phyloP scores from a whole-genome alignment of 306 rosid species.

The Quillaja saponaria region DNA sequence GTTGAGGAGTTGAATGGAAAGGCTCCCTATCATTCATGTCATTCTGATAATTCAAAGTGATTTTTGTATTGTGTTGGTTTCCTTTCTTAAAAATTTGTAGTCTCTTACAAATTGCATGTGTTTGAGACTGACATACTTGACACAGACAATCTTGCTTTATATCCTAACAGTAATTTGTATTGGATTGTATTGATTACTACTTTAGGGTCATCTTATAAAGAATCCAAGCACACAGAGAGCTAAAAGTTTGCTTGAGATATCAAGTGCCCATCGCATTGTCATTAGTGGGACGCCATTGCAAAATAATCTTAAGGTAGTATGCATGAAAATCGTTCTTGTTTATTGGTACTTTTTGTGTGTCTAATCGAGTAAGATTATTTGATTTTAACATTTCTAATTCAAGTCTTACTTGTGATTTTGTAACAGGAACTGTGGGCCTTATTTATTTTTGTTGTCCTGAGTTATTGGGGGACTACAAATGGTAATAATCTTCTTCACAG shows the following conservation, averaged over 20 bases:
- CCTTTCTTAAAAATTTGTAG: too few species aligned
- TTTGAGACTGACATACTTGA: too few species aligned
- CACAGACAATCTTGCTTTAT: too few species aligned
- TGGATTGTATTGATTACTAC: too few species aligned
- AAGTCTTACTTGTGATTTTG: too few species aligned
- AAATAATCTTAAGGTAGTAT: slow-evolving; percentile 82
- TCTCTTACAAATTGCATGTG: too few species aligned
- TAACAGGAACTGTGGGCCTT: slow-evolving; percentile 91
- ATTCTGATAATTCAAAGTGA: too few species aligned
- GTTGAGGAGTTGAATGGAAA: too few species aligned
- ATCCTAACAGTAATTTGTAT: too few species aligned
- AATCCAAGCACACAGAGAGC: slow-evolving; percentile 96
- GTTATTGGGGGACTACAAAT: slow-evolving; percentile 75
- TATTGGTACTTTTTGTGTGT: not conserved
- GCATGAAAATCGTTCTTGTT: not conserved
- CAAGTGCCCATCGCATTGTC: slow-evolving; percentile 76
- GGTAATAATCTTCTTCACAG: slow-evolving; percentile 47
- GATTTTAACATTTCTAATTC: not conserved
- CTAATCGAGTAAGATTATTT: not conserved
- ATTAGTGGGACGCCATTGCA: slow-evolving; percentile 93
- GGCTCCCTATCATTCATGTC: too few species aligned
- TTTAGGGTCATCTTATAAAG: slow-evolving; percentile 91
- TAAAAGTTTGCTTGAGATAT: slow-evolving; percentile 89
- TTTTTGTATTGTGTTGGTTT: too few species aligned
- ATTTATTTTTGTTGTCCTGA: slow-evolving; percentile 91